Percentiles rank a stretch among this genome's conserved stretches.
Conservation (phyloP, 1,139 yeast species). For the Pneumocystis sp. region DNA sequence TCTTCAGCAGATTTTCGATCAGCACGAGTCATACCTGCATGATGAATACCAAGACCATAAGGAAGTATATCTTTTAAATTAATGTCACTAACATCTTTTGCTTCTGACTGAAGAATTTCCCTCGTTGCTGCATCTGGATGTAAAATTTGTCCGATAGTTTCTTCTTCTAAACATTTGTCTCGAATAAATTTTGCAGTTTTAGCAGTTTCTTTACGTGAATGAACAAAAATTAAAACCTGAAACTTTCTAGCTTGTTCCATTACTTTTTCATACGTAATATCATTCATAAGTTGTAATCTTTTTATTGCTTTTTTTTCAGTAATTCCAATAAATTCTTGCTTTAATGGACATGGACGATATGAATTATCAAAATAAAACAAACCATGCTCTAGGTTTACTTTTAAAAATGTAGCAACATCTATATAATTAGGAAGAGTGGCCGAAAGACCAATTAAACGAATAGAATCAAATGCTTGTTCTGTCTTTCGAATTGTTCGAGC, state of each 20-base stretch:
- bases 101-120: constrained; percentile 50
- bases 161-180: constrained; percentile 45
- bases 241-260: constrained; percentile 51
- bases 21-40: constrained; percentile 68
- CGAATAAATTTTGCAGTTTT: constrained; percentile 66
- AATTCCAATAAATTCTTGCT: constrained; percentile 76
- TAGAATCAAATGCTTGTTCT: constrained; percentile 32
- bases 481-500: constrained; percentile 49
- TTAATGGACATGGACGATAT: constrained; percentile 83
- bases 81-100: constrained; percentile 39
- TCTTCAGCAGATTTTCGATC: constrained; percentile 76
- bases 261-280: constrained; percentile 76
- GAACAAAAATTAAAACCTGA: constrained; percentile 81
- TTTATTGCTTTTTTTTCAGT: constrained; percentile 75
- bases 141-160: constrained; percentile 33
- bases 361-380: constrained; percentile 68
- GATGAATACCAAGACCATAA: constrained; percentile 79
- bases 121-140: constrained; percentile 44
- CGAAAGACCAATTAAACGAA: constrained; percentile 71
- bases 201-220: constrained; percentile 81
- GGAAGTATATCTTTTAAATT: constrained; percentile 49
- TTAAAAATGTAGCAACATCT: constrained; percentile 73
- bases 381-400: constrained; percentile 46
- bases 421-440: constrained; percentile 85
- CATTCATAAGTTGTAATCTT: constrained; percentile 69